Percentiles rank a stretch among this genome's conserved stretches.
Evolutionary conservation across 768 basidiomycete genomes (phyloP).

Genomic region (Phanerochaete sordida): DNA sequence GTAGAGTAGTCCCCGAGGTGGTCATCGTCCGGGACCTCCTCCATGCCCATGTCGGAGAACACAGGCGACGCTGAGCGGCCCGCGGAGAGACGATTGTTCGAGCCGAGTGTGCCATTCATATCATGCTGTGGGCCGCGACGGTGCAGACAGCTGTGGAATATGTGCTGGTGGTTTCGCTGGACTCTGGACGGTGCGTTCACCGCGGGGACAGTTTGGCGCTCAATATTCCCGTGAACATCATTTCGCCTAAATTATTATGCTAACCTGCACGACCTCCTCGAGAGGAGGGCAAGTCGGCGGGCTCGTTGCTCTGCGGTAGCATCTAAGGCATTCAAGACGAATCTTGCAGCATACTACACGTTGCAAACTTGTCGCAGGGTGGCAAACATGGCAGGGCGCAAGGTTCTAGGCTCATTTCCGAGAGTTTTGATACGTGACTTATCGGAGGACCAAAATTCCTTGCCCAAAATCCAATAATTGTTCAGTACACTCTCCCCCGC

Average conservation of each 20-base stretch:
- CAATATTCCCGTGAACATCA: background rate
- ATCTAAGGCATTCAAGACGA: background rate
- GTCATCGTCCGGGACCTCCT: constrained; percentile 35
- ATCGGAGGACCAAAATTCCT: background rate
- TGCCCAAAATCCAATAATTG: constrained; percentile 15
- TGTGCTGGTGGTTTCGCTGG: background rate
- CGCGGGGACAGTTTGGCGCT: background rate
- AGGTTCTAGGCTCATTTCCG: background rate
- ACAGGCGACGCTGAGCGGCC: constrained; percentile 16
- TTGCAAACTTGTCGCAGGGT: background rate
- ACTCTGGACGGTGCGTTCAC: background rate
- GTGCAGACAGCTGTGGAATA: background rate
- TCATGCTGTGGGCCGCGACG: background rate
- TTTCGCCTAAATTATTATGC: background rate
- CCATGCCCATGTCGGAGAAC: constrained; percentile 39
- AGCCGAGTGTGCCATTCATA: constrained; percentile 25
- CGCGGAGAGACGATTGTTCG: background rate
- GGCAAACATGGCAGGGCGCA: background rate
- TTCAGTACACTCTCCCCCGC: constrained; percentile 14
- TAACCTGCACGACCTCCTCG: background rate
- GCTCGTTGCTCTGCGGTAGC: background rate
- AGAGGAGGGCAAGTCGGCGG: background rate
- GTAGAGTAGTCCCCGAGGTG: constrained; percentile 58
- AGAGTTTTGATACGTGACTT: constrained; percentile 7
- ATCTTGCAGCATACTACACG: background rate